A percentile compares a stretch with the other conserved stretches of the same genome.
These are phyloP conservation scores for Rhytidiadelphus loreus DNA, from an alignment of 225 moss, liverwort and hornwort species.

Conservation along the genomic window DNA sequence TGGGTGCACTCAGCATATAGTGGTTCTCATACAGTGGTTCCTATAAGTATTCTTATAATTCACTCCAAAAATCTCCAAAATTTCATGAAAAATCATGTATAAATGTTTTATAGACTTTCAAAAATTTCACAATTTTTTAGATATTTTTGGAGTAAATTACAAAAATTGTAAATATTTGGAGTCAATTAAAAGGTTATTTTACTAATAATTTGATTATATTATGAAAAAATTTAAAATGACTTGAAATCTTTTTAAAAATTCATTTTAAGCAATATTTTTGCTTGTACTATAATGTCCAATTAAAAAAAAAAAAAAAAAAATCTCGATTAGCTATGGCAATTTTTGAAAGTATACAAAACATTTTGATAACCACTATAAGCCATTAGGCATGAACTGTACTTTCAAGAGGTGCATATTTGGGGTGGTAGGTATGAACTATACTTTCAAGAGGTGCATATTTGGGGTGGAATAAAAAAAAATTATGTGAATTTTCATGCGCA, in stretches of 20 bases:
- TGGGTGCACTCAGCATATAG: too few relatives aligned
- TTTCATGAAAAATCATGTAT: neutral
- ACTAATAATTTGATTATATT: neutral
- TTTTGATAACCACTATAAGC: neutral
- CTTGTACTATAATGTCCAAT: too few relatives aligned
- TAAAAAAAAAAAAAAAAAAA: too few relatives aligned
- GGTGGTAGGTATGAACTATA: fast-evolving
- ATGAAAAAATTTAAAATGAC: neutral
- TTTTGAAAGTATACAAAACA: neutral
- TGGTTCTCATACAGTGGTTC: too few relatives aligned
- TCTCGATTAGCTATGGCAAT: neutral
- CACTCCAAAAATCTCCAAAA: too few relatives aligned
- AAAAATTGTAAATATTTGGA: neutral
- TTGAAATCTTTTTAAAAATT: fast-evolving
- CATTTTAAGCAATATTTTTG: neutral
- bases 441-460: neutral
- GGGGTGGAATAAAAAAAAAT: too few relatives aligned
- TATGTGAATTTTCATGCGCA: fast-evolving
- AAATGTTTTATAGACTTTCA: neutral
- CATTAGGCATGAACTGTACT: fast-evolving
- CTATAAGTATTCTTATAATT: neutral
- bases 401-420: neutral
- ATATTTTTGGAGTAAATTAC: neutral
- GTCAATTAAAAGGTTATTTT: too few relatives aligned
- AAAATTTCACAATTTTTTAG: too few relatives aligned